Evolutionary conservation across 495 filamentous ascomycete genomes (phyloP).

Genomic region (Podospora pseudopauciseta): DNA sequence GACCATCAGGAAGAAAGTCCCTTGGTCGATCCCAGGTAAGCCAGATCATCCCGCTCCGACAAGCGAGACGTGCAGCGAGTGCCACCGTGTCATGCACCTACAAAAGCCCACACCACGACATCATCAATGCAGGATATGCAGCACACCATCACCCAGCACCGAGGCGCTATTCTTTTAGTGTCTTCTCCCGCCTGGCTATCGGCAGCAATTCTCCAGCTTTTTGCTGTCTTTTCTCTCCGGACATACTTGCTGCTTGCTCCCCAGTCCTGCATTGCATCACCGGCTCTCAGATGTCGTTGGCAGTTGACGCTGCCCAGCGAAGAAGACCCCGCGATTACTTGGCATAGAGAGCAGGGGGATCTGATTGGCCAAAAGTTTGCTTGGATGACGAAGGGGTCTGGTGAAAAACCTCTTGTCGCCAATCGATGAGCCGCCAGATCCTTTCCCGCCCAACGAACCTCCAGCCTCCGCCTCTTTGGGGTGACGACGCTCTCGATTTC

Average conservation of each 20-base stretch:
- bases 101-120: not conserved
- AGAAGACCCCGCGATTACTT: not conserved
- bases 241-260: not conserved
- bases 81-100: constrained; percentile 10
- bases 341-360: not conserved
- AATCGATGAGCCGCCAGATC: not conserved
- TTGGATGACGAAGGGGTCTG: not conserved
- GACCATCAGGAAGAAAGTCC: not conserved
- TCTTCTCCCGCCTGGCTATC: not conserved
- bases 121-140: not conserved
- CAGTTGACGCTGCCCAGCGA: not conserved
- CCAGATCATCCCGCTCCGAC: constrained; percentile 4
- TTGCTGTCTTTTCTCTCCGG: not conserved
- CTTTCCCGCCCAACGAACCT: not conserved
- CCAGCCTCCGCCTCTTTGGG: not conserved
- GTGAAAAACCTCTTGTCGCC: not conserved
- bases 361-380: not conserved
- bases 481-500: not conserved
- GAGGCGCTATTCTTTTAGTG: not conserved
- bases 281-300: not conserved
- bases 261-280: not conserved
- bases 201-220: not conserved
- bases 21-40: constrained; percentile 1
- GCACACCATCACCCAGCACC: not conserved
- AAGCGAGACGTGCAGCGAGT: not conserved